Conservation (phyloP, 1,139 yeast species). For the Candida albicans region DNA sequence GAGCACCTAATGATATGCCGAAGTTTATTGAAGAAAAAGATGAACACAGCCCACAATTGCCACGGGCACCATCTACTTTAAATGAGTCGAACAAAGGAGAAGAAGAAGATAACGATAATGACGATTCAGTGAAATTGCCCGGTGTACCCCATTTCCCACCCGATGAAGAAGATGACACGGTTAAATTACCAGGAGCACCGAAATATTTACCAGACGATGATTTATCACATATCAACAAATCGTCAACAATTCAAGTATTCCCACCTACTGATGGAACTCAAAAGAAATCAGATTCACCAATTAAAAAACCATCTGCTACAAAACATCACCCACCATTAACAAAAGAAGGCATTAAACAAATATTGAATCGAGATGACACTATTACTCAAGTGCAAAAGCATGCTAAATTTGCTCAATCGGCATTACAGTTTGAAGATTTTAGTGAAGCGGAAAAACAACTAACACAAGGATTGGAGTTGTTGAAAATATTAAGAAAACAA, state of each 20-base stretch:
- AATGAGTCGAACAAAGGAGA: constrained; percentile 4
- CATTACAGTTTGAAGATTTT: constrained; percentile 87
- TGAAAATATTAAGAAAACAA: constrained; percentile 17
- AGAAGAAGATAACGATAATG: constrained; percentile 1
- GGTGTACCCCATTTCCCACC: constrained; percentile 37
- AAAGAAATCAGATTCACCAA: constrained; percentile 3
- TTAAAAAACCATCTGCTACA: constrained; percentile 6
- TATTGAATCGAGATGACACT: constrained; percentile 59
- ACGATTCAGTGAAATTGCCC: constrained; percentile 20
- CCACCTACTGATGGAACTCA: constrained; percentile 20
- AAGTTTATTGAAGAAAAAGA: constrained; percentile 14
- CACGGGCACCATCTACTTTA: constrained; percentile 12
- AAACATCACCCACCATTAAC: constrained; percentile 24
- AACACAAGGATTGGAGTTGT: constrained; percentile 52
- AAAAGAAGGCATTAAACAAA: constrained; percentile 46
- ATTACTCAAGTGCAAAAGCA: constrained; percentile 76
- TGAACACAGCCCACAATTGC: constrained; percentile 8
- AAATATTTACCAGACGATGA: constrained; percentile 45
- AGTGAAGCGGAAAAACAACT: constrained; percentile 81
- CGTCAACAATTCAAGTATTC: constrained; percentile 40
- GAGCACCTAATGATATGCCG: constrained; percentile 19
- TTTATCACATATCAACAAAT: constrained; percentile 36
- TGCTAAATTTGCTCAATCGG: constrained; percentile 90
- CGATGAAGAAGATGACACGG: constrained; percentile 20
- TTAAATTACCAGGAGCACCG: constrained; percentile 46